Evolutionary conservation across 2,329 filamentous ascomycete species (phyloP).

Genomic region (Diaporthe amygdali): DNA sequence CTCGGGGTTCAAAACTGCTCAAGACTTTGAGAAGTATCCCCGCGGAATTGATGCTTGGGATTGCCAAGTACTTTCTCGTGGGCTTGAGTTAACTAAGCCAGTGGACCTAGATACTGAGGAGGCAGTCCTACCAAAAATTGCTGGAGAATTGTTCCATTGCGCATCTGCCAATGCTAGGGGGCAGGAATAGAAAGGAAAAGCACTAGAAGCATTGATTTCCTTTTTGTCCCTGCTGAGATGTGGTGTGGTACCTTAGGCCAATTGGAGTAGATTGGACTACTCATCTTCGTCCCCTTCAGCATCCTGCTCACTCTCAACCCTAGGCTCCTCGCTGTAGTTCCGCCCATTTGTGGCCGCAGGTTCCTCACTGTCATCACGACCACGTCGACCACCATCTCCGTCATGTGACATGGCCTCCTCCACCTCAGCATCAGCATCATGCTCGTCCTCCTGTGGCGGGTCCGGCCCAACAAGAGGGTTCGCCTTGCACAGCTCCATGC

Average conservation of each 20-base stretch:
- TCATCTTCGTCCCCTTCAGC: constrained; percentile 37
- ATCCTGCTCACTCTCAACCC: constrained; percentile 31
- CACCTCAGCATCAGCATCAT: constrained; percentile 35
- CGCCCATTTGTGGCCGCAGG: constrained; percentile 21
- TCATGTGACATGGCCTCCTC: constrained; percentile 28
- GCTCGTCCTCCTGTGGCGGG: constrained; percentile 39
- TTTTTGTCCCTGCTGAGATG: background rate
- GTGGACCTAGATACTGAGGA: background rate
- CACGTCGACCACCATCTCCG: constrained; percentile 22
- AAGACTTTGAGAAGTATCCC: background rate
- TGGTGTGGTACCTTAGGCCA: background rate
- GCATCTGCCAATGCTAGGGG: background rate
- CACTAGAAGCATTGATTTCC: background rate
- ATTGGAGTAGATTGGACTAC: constrained; percentile 13
- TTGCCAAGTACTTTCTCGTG: background rate
- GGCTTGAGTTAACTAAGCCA: background rate
- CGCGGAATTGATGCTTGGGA: background rate
- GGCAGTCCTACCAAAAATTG: background rate
- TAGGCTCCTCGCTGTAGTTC: constrained; percentile 24
- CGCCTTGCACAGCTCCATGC: constrained; percentile 57
- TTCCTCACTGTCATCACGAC: constrained; percentile 28
- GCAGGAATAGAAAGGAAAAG: background rate
- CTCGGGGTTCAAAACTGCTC: background rate
- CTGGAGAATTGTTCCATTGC: background rate
- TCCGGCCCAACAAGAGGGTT: constrained; percentile 56